These are phyloP conservation scores for Trapa bicornis DNA, from an alignment of 345 rosid genomes.

Conservation along the genomic window DNA sequence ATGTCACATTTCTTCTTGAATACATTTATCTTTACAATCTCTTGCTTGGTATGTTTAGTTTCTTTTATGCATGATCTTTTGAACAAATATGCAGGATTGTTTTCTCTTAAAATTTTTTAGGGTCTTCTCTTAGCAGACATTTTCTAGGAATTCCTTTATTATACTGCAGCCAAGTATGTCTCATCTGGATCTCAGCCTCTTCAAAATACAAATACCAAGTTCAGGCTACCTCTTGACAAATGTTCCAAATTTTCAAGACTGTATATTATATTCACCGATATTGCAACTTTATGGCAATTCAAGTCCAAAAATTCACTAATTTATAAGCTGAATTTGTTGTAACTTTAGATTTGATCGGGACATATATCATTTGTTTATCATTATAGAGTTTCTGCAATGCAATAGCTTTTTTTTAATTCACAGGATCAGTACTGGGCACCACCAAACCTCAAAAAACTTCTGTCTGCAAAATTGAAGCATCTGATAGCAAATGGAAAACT, in stretches of 20 bases:
- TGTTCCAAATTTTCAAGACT: constrained; percentile 1
- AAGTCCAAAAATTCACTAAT: not conserved
- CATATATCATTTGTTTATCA: not conserved
- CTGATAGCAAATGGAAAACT: constrained; percentile 66
- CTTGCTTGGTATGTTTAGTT: not conserved
- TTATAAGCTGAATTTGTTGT: not conserved
- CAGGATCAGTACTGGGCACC: constrained; percentile 69
- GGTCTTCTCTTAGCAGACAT: not conserved
- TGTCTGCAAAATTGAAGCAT: constrained; percentile 65
- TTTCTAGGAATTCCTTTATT: constrained; percentile 2
- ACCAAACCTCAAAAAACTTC: constrained; percentile 57
- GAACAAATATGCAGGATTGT: not conserved
- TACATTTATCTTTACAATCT: not conserved
- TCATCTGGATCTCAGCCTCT: constrained; percentile 1
- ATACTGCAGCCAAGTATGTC: not conserved
- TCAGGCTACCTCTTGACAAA: not conserved
- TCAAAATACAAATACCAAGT: not conserved
- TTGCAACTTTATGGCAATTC: not conserved
- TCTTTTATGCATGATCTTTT: not conserved
- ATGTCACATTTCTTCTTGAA: not conserved
- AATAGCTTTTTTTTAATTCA: constrained; percentile 11
- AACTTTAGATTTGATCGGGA: not conserved
- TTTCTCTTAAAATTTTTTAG: not conserved
- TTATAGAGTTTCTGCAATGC: not conserved
- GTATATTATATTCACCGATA: not conserved